Evolutionary conservation across 352 stramenopile species (phyloP), one percentile per base, ranked within the genome.

Genomic region (Thalassiosira pacifica): DNA sequence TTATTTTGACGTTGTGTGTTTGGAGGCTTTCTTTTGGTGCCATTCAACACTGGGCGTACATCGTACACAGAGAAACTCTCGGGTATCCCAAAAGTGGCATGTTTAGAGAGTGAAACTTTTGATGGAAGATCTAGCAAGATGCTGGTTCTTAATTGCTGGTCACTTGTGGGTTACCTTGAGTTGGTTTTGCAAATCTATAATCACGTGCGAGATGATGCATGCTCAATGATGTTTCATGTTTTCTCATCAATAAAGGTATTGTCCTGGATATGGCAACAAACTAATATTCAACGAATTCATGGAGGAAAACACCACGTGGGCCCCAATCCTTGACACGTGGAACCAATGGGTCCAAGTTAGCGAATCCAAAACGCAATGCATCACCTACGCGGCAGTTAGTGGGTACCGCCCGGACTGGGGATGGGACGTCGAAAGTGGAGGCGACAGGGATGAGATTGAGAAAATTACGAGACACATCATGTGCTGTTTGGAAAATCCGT

Each of bases 291-390:
- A 83, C 26, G 76, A 82, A 37, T 55, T 74, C 1, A 76, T 82
- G 29, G 82, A 88, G 16, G 69, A 86, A 42, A 10, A 42, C 26
- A 52, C 63, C n/a, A 79, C 69, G 8, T 88, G 76, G 82, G 34
- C 77, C 5, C 67, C 77, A 40, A 67, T 85, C 29, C 53, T 69
- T 6, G 64, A 79, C 63, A 32, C n/a, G 24, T 40, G 18, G 9
- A 85, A 85, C 32, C 61, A 79, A 59, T 85, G 77, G 77, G 70
- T 85, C 24, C 77, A 85, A 42, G 77, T 85, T 19, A 69, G 77
- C 2, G 76, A 73, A 4, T 22, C 18, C 1, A 60, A 45, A 63
- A 63, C 18, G 1, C 53, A 63, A 37, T 85, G 77, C 26, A 61
- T 40, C 2, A 65, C 70, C 24, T 85, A 79, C 65, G 66, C 61